Evolutionary conservation across 106 monocot species (phyloP).

Genomic region (Agapanthus africanus): DNA sequence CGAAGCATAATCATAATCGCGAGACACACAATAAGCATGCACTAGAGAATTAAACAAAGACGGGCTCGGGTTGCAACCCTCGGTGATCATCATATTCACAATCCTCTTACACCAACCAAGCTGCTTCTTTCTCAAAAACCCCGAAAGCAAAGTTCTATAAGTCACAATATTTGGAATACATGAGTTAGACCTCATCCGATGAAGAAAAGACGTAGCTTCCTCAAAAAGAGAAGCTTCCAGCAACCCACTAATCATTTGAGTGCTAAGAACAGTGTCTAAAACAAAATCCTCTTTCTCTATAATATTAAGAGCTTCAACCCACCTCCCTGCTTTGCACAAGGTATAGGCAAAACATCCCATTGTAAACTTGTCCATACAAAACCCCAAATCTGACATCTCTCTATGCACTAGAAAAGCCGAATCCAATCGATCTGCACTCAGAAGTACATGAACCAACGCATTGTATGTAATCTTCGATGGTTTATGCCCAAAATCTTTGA

Average conservation of each 20-base stretch:
- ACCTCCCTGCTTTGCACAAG: conserved; percentile 73
- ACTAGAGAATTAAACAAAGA: conserved; percentile 82
- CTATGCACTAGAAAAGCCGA: conserved; percentile 68
- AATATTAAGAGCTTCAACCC: conserved; percentile 76
- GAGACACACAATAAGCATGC: conserved; percentile 64
- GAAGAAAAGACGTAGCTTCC: conserved; percentile 83
- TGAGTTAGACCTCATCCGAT: conserved; percentile 69
- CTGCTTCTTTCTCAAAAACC: conserved; percentile 80
- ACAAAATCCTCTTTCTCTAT: conserved; percentile 71
- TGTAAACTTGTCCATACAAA: conserved; percentile 54
- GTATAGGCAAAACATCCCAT: conserved; percentile 64
- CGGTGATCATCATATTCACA: conserved; percentile 77
- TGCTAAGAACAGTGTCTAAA: conserved; percentile 74
- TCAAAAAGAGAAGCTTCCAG: conserved; percentile 89
- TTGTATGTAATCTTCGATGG: conserved; percentile 63
- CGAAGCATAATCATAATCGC: conserved; percentile 78
- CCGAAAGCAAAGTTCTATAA: conserved; percentile 71
- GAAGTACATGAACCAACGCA: conserved; percentile 64
- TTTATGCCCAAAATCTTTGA: conserved; percentile 79
- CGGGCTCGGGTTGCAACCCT: conserved; percentile 69
- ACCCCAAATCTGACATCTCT: conserved; percentile 73
- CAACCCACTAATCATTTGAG: conserved; percentile 85
- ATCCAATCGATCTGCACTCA: conserved; percentile 58
- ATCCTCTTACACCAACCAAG: conserved; percentile 97
- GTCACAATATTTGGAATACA: conserved; percentile 77